These are phyloP conservation scores for Russula compacta DNA, from an alignment of 768 basidiomycete genomes.

Conservation along the genomic window DNA sequence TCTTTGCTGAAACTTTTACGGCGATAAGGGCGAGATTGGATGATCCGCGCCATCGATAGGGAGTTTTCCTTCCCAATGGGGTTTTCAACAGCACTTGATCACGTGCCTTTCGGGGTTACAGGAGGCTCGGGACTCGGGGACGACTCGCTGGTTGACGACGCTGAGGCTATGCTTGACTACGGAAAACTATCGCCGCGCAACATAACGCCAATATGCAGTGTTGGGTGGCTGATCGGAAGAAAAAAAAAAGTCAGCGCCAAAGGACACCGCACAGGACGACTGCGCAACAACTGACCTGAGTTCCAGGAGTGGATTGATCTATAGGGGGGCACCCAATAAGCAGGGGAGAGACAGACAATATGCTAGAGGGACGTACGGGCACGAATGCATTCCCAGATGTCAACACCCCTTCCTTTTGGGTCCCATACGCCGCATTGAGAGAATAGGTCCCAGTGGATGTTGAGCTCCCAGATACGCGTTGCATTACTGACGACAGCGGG, in stretches of 20 bases:
- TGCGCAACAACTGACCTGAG: constrained; percentile 26
- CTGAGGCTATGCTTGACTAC: constrained; percentile 4
- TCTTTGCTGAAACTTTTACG: background rate
- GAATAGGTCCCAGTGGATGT: constrained; percentile 53
- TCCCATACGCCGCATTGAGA: constrained; percentile 71
- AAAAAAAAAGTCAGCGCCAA: constrained; percentile 3
- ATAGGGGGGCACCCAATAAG: constrained; percentile 12
- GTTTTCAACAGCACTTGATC: constrained; percentile 4
- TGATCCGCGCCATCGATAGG: constrained; percentile 17
- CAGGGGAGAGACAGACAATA: background rate
- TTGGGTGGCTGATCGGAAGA: constrained; percentile 34
- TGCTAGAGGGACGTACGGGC: constrained; percentile 42
- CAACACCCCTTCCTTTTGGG: constrained; percentile 52
- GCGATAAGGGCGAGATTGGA: constrained; percentile 12
- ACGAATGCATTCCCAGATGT: constrained; percentile 67
- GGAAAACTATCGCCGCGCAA: constrained; percentile 33
- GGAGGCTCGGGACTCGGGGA: background rate
- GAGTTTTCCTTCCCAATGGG: constrained; percentile 3
- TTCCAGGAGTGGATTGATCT: constrained; percentile 56
- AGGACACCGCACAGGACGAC: background rate
- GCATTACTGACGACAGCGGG: constrained; percentile 51
- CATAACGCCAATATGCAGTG: constrained; percentile 36
- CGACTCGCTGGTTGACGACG: background rate
- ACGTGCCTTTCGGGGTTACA: constrained; percentile 14
- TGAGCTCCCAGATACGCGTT: constrained; percentile 62